Percentiles rank a stretch among this genome's conserved stretches.
These are phyloP conservation scores for Sistotremastrum niveocremeum DNA, from an alignment of 768 basidiomycete species.

Conservation along the genomic window DNA sequence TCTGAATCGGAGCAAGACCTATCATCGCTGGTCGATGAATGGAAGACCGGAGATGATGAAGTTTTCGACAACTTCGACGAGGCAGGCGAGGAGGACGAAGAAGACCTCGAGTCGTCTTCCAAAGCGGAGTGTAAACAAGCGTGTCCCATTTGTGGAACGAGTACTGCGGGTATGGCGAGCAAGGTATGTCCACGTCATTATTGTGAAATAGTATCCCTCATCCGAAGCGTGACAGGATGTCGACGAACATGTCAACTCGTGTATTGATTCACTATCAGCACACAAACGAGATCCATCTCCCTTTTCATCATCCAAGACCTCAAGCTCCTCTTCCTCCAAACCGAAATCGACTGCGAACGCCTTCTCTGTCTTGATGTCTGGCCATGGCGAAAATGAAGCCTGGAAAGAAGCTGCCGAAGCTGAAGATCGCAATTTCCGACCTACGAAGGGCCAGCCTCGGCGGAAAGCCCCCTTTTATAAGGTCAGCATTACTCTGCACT, in stretches of 20 bases:
- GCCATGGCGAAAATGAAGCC: slow-evolving; percentile 60
- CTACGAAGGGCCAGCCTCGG: slow-evolving; percentile 36
- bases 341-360: slow-evolving; percentile 23
- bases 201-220: slow-evolving; percentile 7
- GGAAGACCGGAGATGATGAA: slow-evolving; percentile 70
- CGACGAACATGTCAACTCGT: slow-evolving; percentile 42
- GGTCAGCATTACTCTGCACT: slow-evolving; percentile 21
- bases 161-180: slow-evolving; percentile 14
- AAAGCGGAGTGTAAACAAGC: slow-evolving; percentile 3
- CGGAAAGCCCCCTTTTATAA: slow-evolving; percentile 92
- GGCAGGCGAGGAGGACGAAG: slow-evolving; percentile 15
- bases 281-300: background rate
- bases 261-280: slow-evolving; percentile 25
- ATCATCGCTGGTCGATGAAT: slow-evolving; percentile 30
- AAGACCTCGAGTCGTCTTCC: slow-evolving; percentile 15
- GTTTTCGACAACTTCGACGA: slow-evolving; percentile 18
- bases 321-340: slow-evolving; percentile 10
- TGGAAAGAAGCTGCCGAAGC: slow-evolving; percentile 69
- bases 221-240: slow-evolving; percentile 25
- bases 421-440: slow-evolving; percentile 34
- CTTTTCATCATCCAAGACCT: slow-evolving; percentile 2
- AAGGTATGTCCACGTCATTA: slow-evolving; percentile 15
- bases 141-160: slow-evolving; percentile 20
- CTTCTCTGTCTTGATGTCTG: slow-evolving; percentile 86
- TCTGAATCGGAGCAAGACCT: slow-evolving; percentile 6